Base-by-base conservation (phyloP, 2,329 filamentous ascomycete genomes). In the Diaporthe amygdali region DNA sequence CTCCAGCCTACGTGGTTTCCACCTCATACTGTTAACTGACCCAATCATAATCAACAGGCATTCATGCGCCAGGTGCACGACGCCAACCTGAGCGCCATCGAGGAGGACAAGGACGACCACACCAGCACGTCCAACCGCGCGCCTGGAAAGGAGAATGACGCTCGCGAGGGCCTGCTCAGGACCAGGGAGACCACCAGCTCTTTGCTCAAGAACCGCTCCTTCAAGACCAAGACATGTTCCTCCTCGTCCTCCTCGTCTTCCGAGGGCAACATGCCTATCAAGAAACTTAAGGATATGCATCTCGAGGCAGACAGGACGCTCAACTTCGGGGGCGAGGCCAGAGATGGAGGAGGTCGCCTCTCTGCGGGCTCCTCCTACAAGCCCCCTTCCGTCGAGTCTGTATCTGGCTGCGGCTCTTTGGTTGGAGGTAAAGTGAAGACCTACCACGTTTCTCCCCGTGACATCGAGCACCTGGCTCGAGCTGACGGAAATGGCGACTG, bases 11-110 rank as follows among this genome's bases (percentile, higher is more conserved):
- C 17, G 25, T 17, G 22, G 14, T 17, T 10, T 8, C 20, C 12
- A 52, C 1, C 4, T 2, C 10, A 14, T 6, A 5, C 46, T 20
- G 20, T 46, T 63, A 17, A 69, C 46, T 59, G 20, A 15, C 4
- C 3, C 37, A 39, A 8, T 8, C 0, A 49, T 20, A 22, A n/a
- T 17, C 37, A 7, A 52, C 37, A 73, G 71, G 71, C 71, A 39
- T 66, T 73, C 46, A 52, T 49, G 52, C 71, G 71, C 51, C 71
- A 73, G 41, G 30, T 73, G 56, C 56, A 71, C 20, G 69, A 73
- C 12, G 69, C 69, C 17, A 54, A 69, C 52, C 70, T 73, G 17
- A 71, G 70, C 44, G 72, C 72, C 20, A 61, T 68, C 25, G 66
- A 67, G 37, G 72, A 73, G 22, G 66, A 72, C 41, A 63, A 55